phyloP scores from a whole-genome alignment of 345 rosid species.

The Populus ilicifolia region DNA sequence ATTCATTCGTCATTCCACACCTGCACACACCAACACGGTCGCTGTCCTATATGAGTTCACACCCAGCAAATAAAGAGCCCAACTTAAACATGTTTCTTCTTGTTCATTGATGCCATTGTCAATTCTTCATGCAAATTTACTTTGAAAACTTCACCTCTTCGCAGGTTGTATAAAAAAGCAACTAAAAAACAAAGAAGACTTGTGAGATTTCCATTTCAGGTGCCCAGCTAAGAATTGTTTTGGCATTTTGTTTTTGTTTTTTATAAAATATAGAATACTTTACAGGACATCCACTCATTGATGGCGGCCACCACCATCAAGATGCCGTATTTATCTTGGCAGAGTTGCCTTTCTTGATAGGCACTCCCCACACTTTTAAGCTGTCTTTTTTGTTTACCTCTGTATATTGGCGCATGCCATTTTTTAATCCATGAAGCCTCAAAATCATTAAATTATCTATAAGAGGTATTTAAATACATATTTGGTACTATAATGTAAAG shows the following conservation, averaged over 20 bases:
- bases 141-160: not conserved
- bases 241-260: too few relatives aligned
- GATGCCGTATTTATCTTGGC: not conserved
- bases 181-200: not conserved
- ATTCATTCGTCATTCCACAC: not conserved
- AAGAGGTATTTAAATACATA: too few relatives aligned
- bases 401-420: not conserved
- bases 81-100: too few relatives aligned
- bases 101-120: not conserved
- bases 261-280: too few relatives aligned
- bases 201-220: not conserved
- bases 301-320: conserved; percentile 8
- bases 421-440: not conserved
- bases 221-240: not conserved
- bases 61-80: not conserved
- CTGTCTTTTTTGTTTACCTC: conserved; percentile 6
- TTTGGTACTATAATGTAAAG: too few relatives aligned
- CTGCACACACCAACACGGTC: not conserved
- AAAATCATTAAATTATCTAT: not conserved
- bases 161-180: not conserved
- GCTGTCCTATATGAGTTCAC: not conserved
- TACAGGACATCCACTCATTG: not conserved
- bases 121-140: not conserved
- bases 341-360: not conserved
- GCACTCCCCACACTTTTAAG: not conserved